A percentile compares a stretch with the other conserved stretches of the same genome.
Conservation (phyloP, 78 protist species). For the Dictyostelium firmibasis region DNA sequence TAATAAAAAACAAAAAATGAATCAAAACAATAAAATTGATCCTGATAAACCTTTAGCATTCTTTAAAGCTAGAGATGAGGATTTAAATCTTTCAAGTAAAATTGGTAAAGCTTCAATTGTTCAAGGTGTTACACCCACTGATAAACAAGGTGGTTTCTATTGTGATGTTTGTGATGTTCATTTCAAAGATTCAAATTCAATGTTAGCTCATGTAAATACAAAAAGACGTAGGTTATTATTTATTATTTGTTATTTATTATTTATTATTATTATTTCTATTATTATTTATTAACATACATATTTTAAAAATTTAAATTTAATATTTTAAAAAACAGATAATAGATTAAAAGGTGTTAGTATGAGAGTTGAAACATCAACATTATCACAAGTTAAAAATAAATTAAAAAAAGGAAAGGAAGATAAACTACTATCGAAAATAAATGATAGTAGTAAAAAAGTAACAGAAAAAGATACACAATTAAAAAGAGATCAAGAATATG, state of each 20-base stretch:
- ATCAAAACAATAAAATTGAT: background rate
- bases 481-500: slow-evolving; percentile 38
- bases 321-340: background rate
- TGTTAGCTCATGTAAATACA: slow-evolving; percentile 34
- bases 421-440: background rate
- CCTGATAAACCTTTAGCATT: background rate
- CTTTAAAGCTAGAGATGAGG: slow-evolving; percentile 38
- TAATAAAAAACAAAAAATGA: background rate
- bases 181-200: slow-evolving; percentile 33
- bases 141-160: slow-evolving; percentile 58
- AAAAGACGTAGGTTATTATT: slow-evolving; percentile 52
- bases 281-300: background rate
- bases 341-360: slow-evolving; percentile 50
- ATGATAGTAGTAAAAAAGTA: background rate
- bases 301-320: too few species aligned
- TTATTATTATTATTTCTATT: background rate
- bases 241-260: too few species aligned
- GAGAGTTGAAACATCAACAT: slow-evolving; percentile 34
- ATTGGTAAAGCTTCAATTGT: slow-evolving; percentile 12
- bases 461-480: background rate
- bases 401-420: slow-evolving; percentile 12
- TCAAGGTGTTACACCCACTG: slow-evolving; percentile 38
- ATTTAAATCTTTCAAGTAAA: slow-evolving; percentile 1
- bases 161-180: slow-evolving; percentile 37
- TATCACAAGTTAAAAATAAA: slow-evolving; percentile 41